Evolutionary conservation across 495 filamentous ascomycete genomes (phyloP), one percentile per base, ranked within the genome.

Genomic region (Pyrenula massariospora): DNA sequence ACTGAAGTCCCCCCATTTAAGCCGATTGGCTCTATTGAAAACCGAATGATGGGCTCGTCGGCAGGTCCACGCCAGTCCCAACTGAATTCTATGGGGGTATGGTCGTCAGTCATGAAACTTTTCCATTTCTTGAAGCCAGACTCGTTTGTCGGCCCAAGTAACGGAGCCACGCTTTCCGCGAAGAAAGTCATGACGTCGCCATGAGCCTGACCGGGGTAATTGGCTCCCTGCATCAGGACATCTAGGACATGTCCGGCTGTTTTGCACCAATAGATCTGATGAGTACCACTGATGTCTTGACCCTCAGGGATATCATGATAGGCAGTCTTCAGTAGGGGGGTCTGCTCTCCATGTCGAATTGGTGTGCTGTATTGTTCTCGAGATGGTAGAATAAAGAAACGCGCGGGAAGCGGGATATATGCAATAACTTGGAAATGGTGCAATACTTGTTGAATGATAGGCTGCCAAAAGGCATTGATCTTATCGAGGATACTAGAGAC

Each of bases 61-160:
- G 20, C 19, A 11, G 19, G 22, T n/a, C 19, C 12, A 15, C 23
- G 12, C 69, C 68, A 73, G 52, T 60, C 61, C 67, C 67, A 70
- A 57, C 69, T 73, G 48, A 69, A 56, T 54, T 71, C 69, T 51
- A 71, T 65, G 1, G 69, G 70, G 8, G 58, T 65, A 57, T 62
- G 56, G 54, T 73, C 67, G 54, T 73, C 70, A 2, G 66, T 73
- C 66, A 70, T 71, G 60, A 69, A 73, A 54, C 69, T 71, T 21
- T 60, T 59, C 67, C 69, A 73, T 5, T 12, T 22, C 19, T 47
- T 12, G 23, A 2, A 12, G 12, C 21, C 15, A 0, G 2, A 10
- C 3, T 22, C 10, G 22, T 54, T 48, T 12, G 24, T 12, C 12
- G 22, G 21, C 20, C 58, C 58, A 1, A 60, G 50, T 23, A 31